Conservation (phyloP, 1,139 yeast species). For the Sugiyamaella pinicola region DNA sequence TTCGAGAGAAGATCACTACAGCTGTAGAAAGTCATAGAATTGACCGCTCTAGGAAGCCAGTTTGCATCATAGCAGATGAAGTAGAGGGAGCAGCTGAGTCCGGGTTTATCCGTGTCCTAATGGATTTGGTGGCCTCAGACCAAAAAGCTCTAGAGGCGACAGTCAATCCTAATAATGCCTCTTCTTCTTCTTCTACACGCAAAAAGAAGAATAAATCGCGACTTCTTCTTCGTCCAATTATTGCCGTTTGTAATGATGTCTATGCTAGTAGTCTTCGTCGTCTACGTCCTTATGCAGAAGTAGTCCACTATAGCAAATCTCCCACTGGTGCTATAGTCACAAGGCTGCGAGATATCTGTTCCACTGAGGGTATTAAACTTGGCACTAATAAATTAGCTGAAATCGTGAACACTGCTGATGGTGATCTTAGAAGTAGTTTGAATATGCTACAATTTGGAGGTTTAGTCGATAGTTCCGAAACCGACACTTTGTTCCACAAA, state of each 20-base stretch:
- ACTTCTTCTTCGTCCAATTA: conserved; percentile 75
- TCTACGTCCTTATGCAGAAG: conserved; percentile 71
- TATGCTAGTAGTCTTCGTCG: conserved; percentile 74
- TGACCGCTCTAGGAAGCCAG: conserved; percentile 58
- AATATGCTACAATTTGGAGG: conserved; percentile 75
- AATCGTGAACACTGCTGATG: conserved; percentile 71
- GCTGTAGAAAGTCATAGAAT: conserved; percentile 66
- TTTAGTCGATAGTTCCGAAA: conserved; percentile 35
- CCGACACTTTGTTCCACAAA: conserved; percentile 28
- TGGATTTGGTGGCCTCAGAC: conserved; percentile 65
- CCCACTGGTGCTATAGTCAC: conserved; percentile 52
- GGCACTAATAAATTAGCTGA: conserved; percentile 51
- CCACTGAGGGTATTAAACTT: conserved; percentile 48
- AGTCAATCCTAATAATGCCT: conserved; percentile 20
- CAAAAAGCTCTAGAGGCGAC: conserved; percentile 45
- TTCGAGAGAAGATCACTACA: conserved; percentile 64
- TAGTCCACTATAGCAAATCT: conserved; percentile 66
- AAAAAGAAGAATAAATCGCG: conserved; percentile 40
- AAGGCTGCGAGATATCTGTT: conserved; percentile 54
- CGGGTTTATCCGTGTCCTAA: conserved; percentile 72
- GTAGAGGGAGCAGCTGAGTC: conserved; percentile 85
- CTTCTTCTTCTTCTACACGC: no score
- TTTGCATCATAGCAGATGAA: conserved; percentile 85
- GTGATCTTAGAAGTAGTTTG: conserved; percentile 83
- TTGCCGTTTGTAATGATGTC: conserved; percentile 88